Conservation (phyloP, 768 basidiomycete species). For the Mycena epipterygia region DNA sequence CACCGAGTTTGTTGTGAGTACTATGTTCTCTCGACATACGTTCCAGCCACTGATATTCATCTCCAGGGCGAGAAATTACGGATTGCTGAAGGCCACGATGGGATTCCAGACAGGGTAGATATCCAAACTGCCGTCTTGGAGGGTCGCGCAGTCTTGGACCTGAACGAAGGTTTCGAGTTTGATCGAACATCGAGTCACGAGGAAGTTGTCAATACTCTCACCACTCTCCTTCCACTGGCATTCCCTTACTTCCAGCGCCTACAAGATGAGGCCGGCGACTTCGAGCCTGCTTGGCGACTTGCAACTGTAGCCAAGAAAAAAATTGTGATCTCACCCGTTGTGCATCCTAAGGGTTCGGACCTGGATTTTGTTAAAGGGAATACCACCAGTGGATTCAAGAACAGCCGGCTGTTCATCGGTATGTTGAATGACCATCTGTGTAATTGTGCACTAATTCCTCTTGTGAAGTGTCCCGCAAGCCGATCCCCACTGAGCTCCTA, state of each 20-base stretch:
- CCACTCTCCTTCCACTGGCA: not conserved
- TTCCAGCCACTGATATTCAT: not conserved
- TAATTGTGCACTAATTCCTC: not conserved
- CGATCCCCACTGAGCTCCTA: not conserved
- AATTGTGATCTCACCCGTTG: not conserved
- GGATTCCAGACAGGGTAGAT: not conserved
- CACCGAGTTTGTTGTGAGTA: not conserved
- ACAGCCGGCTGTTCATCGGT: constrained; percentile 10
- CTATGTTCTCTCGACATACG: too few species aligned
- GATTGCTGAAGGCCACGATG: not conserved
- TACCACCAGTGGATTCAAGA: not conserved
- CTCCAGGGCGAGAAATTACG: not conserved
- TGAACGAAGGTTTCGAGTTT: not conserved
- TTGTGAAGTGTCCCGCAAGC: not conserved
- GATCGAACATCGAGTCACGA: not conserved
- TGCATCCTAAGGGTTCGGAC: not conserved
- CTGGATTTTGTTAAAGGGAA: constrained; percentile 3
- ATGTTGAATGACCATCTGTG: not conserved
- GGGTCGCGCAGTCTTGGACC: constrained; percentile 4
- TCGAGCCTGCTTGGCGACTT: not conserved
- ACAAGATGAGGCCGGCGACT: not conserved
- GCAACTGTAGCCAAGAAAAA: not conserved
- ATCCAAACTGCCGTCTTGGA: not conserved
- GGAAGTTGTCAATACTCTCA: not conserved
- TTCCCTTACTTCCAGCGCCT: not conserved